These are phyloP conservation scores for Endoconidiophora laricicola DNA, from an alignment of 2,329 filamentous ascomycete genomes.

Conservation along the genomic window DNA sequence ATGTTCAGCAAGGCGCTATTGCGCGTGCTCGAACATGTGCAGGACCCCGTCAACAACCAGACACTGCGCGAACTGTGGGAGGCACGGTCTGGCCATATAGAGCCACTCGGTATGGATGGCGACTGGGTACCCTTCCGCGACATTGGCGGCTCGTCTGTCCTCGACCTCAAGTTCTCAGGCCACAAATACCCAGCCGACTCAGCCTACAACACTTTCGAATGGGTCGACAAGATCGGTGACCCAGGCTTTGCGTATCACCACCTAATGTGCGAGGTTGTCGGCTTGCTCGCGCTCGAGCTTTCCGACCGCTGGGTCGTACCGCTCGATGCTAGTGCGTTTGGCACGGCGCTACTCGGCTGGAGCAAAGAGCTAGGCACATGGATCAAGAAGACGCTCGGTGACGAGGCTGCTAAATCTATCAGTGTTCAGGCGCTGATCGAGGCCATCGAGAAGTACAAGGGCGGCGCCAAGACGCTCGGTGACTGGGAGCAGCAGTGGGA, in stretches of 20 bases:
- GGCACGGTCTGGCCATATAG: slow-evolving; percentile 40
- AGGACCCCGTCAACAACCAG: slow-evolving; percentile 53
- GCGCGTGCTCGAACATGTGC: slow-evolving; percentile 56
- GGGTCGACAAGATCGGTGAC: slow-evolving; percentile 67
- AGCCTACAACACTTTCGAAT: slow-evolving; percentile 79
- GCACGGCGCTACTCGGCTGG: slow-evolving; percentile 45
- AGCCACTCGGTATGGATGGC: slow-evolving; percentile 54
- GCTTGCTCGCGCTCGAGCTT: slow-evolving; percentile 70
- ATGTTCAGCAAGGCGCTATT: slow-evolving; percentile 57
- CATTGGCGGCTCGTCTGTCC: slow-evolving; percentile 71
- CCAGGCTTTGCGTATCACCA: slow-evolving; percentile 70
- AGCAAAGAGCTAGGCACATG: slow-evolving; percentile 51
- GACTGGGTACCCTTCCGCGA: slow-evolving; percentile 87
- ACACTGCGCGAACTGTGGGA: slow-evolving; percentile 66
- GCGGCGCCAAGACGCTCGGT: slow-evolving; percentile 31
- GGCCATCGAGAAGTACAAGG: slow-evolving; percentile 43
- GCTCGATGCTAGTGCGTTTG: slow-evolving; percentile 64
- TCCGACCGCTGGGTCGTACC: slow-evolving; percentile 67
- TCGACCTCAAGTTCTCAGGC: slow-evolving; percentile 68
- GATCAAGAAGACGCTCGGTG: slow-evolving; percentile 36
- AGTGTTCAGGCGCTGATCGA: slow-evolving; percentile 25
- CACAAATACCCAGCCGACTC: slow-evolving; percentile 55
- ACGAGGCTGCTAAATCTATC: slow-evolving; percentile 12
- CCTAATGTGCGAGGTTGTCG: slow-evolving; percentile 61
- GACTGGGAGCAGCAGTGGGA: slow-evolving; percentile 68